Base-by-base conservation (phyloP, 768 basidiomycete genomes). In the Panellus pusillus region DNA sequence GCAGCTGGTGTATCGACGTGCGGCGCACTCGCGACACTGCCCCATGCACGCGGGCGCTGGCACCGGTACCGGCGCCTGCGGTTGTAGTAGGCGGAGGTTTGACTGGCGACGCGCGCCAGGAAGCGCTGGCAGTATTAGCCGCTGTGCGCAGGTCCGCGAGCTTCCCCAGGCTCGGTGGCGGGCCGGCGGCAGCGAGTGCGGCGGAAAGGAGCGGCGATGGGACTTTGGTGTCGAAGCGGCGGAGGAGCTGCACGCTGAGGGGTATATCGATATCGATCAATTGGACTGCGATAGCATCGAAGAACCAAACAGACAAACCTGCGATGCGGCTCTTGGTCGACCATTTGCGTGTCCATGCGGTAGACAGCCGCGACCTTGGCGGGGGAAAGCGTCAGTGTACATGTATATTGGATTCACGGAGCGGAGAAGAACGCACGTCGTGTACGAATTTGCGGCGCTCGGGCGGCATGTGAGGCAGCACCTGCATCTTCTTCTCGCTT, bases 281-380 rank as follows among this genome's bases (percentile, higher is more conserved):
- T 31, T 47, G 20, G 51, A 44, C 35, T 47, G 29, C 32, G 14
- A 32, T 6, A 32, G n/a, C n/a, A 17, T 28, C 29, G 14, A 44
- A 50, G 4, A 48, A 27, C 50, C 9, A 18, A 17, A 37, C 9
- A 9, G 12, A 67, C 69, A 18, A 17, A 82, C 81, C 79, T 84
- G 44, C 91, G 77, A 64, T 89, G 80, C 0, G 96, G 96, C 62
- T 97, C 96, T 62, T 89, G 89, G 66, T 98, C 96, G 17, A 99
- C 82, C 75, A 93, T 83, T 61, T 89, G 82, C 0, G 87, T 84
- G 55, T 91, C 88, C 66, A 98, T 82, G 17, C 91, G 79, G 66
- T 96, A 98, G 5, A 87, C 72, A 7, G 79, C 73, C 1, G 92
- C 90, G 18, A 97, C 79, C 83, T 90, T 17, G 17, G 17, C 59